A percentile compares a stretch with the other conserved stretches of the same genome.
phyloP scores from a whole-genome alignment of 1,284 basidiomycete genomes.

The Ganoderma boninense region DNA sequence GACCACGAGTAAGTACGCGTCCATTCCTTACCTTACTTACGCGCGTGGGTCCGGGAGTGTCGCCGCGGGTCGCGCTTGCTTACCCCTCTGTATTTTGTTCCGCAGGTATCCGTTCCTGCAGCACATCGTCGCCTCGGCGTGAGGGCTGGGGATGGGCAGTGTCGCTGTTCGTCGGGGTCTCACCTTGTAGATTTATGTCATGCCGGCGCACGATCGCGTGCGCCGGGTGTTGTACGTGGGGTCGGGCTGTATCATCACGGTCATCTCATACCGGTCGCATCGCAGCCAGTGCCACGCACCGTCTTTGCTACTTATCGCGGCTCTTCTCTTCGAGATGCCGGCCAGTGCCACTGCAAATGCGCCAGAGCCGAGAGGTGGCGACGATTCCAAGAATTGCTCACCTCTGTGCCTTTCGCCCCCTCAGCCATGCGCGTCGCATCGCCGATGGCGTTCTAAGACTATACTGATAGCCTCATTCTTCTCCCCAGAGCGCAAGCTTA shows the following conservation, averaged over 20 bases:
- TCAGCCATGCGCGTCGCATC: background rate
- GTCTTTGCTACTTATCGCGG: no score
- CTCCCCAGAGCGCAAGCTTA: background rate
- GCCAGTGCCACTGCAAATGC: no score
- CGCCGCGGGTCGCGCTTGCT: background rate
- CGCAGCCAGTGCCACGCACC: no score
- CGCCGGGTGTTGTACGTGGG: background rate
- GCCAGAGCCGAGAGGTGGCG: background rate
- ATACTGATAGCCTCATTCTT: background rate
- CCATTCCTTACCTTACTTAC: no score
- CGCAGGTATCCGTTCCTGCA: conserved; percentile 22
- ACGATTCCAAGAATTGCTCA: background rate
- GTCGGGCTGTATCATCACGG: background rate
- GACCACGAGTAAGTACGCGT: conserved; percentile 22
- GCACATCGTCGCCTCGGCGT: conserved; percentile 12
- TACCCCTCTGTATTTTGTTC: no score
- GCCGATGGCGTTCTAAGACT: background rate
- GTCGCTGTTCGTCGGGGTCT: no score
- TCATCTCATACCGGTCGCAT: no score
- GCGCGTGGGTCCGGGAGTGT: no score
- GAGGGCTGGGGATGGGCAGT: background rate
- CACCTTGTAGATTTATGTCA: background rate
- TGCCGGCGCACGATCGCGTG: no score
- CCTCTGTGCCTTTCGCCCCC: no score
- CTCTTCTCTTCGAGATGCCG: no score